Percentiles rank a stretch among this genome's conserved stretches.
These are phyloP conservation scores for Fusarium euwallaceae DNA, from an alignment of 2,329 filamentous ascomycete species.

Conservation along the genomic window DNA sequence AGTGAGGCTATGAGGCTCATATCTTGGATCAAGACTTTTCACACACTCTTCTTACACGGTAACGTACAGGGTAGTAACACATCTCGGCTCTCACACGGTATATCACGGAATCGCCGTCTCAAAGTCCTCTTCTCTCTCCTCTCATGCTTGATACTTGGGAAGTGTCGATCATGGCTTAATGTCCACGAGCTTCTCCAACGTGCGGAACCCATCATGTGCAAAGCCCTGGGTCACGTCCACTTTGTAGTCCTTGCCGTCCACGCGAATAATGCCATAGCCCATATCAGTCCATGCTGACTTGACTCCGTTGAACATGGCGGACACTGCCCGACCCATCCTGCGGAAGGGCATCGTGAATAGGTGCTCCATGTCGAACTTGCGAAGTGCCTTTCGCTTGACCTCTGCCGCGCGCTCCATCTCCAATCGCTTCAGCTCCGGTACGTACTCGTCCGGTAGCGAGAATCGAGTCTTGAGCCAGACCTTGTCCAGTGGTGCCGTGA, in stretches of 20 bases:
- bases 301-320: slow-evolving; percentile 59
- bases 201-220: slow-evolving; percentile 70
- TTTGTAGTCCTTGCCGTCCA: slow-evolving; percentile 66
- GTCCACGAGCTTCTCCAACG: slow-evolving; percentile 67
- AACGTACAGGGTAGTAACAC: slow-evolving; percentile 37
- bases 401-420: slow-evolving; percentile 54
- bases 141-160: slow-evolving; percentile 3
- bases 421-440: slow-evolving; percentile 51
- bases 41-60: slow-evolving; percentile 31
- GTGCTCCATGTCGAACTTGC: slow-evolving; percentile 67
- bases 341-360: slow-evolving; percentile 71
- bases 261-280: slow-evolving; percentile 65
- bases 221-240: slow-evolving; percentile 70
- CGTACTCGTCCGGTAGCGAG: slow-evolving; percentile 54
- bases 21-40: neutral
- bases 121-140: neutral
- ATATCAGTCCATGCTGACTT: slow-evolving; percentile 67
- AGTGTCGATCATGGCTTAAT: slow-evolving; percentile 37
- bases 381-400: slow-evolving; percentile 53
- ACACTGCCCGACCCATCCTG: slow-evolving; percentile 58
- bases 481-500: slow-evolving; percentile 53
- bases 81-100: neutral
- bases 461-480: slow-evolving; percentile 55
- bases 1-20: neutral
- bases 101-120: slow-evolving; percentile 4